Evolutionary conservation across 2,329 filamentous ascomycete species (phyloP).

Genomic region (Ilyonectria sp.): DNA sequence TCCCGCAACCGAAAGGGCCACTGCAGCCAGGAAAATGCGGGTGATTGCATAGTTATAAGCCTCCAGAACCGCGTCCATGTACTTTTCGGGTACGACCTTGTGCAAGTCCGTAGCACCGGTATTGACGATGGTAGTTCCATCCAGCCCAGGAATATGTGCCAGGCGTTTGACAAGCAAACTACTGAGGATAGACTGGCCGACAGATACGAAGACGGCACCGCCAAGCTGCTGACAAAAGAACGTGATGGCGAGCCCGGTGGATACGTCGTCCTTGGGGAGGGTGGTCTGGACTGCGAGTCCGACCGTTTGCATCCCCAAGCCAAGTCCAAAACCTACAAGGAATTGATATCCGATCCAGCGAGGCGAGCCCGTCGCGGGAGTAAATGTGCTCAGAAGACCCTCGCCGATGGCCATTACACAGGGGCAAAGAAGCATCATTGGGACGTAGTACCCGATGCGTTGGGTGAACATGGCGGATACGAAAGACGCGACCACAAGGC

Average conservation of each 20-base stretch:
- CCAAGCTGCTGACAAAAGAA: slow-evolving; percentile 74
- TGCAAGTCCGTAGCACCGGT: slow-evolving; percentile 74
- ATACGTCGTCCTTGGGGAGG: slow-evolving; percentile 65
- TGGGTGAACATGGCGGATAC: slow-evolving; percentile 64
- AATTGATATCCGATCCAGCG: slow-evolving; percentile 75
- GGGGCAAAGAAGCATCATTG: slow-evolving; percentile 67
- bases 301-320: slow-evolving; percentile 71
- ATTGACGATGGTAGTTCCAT: slow-evolving; percentile 59
- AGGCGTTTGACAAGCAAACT: slow-evolving; percentile 60
- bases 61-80: slow-evolving; percentile 66
- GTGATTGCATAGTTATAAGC: slow-evolving; percentile 78
- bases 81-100: slow-evolving; percentile 63
- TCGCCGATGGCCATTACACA: slow-evolving; percentile 66
- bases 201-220: slow-evolving; percentile 70
- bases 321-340: slow-evolving; percentile 71
- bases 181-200: slow-evolving; percentile 69
- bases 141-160: slow-evolving; percentile 58
- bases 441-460: slow-evolving; percentile 72
- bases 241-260: slow-evolving; percentile 68
- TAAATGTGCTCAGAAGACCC: slow-evolving; percentile 72
- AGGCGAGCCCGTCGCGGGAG: slow-evolving; percentile 59
- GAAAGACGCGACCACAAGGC: slow-evolving; percentile 67
- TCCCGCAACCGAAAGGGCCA: slow-evolving; percentile 69
- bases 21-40: slow-evolving; percentile 73
- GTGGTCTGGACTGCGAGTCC: slow-evolving; percentile 71